Evolutionary conservation across 805 yeast species (phyloP).

Genomic region (Jamesozyma gamospora): DNA sequence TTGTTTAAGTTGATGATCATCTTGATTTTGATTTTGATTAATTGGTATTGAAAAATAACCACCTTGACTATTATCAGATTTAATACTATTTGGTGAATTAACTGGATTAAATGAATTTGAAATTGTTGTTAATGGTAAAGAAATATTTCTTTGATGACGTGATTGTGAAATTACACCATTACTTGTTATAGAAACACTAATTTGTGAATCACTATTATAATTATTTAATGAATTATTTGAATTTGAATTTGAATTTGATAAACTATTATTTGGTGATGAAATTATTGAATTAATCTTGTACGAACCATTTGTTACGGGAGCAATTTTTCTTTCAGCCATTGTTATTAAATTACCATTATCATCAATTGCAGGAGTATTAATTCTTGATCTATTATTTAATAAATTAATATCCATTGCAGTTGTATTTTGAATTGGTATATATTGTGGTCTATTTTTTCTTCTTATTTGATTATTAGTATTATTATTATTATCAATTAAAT

Average conservation of each 20-base stretch:
- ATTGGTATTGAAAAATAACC: slow-evolving; percentile 31
- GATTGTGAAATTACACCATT: not conserved
- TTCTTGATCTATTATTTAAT: slow-evolving; percentile 11
- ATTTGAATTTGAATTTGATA: too few relatives aligned
- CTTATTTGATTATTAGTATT: not conserved
- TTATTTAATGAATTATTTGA: too few relatives aligned
- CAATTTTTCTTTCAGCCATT: slow-evolving; percentile 18
- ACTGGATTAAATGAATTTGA: slow-evolving; percentile 8
- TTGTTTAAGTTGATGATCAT: slow-evolving; percentile 2
- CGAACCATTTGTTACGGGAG: slow-evolving; percentile 2
- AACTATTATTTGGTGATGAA: not conserved
- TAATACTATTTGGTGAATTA: slow-evolving; percentile 20
- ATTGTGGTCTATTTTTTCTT: slow-evolving; percentile 19
- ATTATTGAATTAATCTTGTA: not conserved
- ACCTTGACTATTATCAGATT: slow-evolving; percentile 23
- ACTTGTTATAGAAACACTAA: not conserved
- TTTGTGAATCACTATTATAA: too few relatives aligned
- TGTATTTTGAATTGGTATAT: slow-evolving; percentile 17
- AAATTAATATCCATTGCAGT: slow-evolving; percentile 4
- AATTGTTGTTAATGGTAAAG: slow-evolving; percentile 11
- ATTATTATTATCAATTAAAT: not conserved
- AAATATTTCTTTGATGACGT: slow-evolving; percentile 18
- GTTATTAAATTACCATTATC: slow-evolving; percentile 31
- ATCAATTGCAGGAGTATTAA: slow-evolving; percentile 31
- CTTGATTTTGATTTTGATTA: not conserved